phyloP scores from a whole-genome alignment of 2,329 filamentous ascomycete genomes.

The Pseudogymnoascus sp. region DNA sequence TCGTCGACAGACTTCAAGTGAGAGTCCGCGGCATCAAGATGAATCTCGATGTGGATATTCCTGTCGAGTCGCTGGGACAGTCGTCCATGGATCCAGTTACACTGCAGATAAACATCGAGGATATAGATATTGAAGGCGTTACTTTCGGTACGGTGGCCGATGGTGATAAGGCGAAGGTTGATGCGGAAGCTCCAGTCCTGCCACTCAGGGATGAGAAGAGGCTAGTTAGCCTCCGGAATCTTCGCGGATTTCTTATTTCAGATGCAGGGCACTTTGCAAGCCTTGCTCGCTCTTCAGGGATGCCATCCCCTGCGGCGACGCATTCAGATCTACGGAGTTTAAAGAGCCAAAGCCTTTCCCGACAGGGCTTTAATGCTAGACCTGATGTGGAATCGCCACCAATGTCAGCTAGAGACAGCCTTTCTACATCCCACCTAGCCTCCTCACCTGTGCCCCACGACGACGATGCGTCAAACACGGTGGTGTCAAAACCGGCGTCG shows the following conservation, averaged over 20 bases:
- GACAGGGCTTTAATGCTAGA: not conserved
- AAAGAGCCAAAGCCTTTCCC: constrained; percentile 1
- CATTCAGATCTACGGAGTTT: constrained; percentile 32
- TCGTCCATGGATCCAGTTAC: constrained; percentile 48
- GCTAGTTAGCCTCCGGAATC: constrained; percentile 54
- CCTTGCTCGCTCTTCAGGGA: constrained; percentile 49
- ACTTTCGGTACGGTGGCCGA: constrained; percentile 36
- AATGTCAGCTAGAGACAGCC: not conserved
- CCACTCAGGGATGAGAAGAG: constrained; percentile 57
- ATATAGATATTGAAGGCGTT: constrained; percentile 60
- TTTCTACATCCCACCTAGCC: not conserved
- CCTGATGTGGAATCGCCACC: constrained; percentile 3
- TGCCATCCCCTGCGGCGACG: constrained; percentile 49
- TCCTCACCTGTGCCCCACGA: not conserved
- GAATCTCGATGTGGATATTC: constrained; percentile 55
- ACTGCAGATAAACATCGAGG: constrained; percentile 57
- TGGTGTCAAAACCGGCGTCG: not conserved
- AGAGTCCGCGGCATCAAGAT: constrained; percentile 58
- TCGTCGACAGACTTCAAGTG: constrained; percentile 64
- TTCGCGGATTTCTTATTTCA: constrained; percentile 59
- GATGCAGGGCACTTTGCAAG: constrained; percentile 60
- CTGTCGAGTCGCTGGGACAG: constrained; percentile 34
- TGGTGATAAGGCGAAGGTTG: constrained; percentile 4
- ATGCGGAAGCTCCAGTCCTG: constrained; percentile 10
- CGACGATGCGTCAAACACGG: not conserved